Conservation (phyloP, 306 rosid species). For the Rubus parviflorus region DNA sequence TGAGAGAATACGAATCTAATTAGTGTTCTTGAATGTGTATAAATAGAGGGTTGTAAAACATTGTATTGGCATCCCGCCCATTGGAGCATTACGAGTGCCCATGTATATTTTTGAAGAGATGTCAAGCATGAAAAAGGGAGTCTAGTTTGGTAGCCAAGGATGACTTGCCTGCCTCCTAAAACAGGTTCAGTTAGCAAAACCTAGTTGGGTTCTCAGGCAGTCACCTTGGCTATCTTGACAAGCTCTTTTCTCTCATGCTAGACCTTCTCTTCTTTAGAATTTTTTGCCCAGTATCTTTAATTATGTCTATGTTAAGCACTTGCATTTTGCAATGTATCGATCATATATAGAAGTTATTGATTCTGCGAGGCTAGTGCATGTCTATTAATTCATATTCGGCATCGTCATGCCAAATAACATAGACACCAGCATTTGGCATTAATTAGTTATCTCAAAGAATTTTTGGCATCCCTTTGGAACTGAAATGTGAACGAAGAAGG, state of each 20-base stretch:
- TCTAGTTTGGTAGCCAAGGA: constrained; percentile 14
- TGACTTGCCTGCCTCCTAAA: constrained; percentile 11
- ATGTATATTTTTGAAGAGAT: constrained; percentile 4
- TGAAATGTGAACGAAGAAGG: too few relatives aligned
- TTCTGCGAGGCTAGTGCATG: too few relatives aligned
- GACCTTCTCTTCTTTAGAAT: background rate
- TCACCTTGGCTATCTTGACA: constrained; percentile 3
- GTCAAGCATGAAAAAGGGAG: constrained; percentile 1
- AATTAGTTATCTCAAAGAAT: too few relatives aligned
- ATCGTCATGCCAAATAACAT: too few relatives aligned
- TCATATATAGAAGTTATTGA: too few relatives aligned
- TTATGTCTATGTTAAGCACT: background rate
- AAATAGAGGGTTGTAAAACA: background rate
- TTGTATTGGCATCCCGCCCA: background rate
- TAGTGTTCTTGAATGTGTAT: background rate
- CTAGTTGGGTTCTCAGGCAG: background rate
- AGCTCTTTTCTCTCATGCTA: constrained; percentile 6
- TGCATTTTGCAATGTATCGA: background rate
- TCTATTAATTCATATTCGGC: background rate
- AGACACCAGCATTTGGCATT: too few relatives aligned
- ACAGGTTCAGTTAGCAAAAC: background rate
- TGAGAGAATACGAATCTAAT: background rate
- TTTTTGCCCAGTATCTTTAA: background rate
- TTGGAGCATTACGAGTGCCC: background rate
- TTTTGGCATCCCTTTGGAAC: background rate